These are phyloP conservation scores for Astragalus membranaceus DNA, from an alignment of 306 rosid genomes.

Conservation along the genomic window DNA sequence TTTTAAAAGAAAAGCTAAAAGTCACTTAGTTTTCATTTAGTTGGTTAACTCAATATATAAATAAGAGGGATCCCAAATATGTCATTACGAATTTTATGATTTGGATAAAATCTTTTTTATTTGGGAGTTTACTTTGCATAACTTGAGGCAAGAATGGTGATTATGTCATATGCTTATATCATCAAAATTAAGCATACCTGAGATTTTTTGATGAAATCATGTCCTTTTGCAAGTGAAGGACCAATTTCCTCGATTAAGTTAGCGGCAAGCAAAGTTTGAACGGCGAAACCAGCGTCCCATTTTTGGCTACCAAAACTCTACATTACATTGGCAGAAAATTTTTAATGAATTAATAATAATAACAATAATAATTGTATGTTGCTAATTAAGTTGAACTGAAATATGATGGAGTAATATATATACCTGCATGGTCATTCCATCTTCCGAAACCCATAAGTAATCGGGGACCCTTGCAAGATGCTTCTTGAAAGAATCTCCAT, in stretches of 20 bases:
- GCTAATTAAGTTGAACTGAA: not conserved
- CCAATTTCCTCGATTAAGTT: conserved; percentile 45
- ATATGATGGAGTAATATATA: not conserved
- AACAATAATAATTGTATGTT: not conserved
- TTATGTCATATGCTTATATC: not conserved
- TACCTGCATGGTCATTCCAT: conserved; percentile 76
- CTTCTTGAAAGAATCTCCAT: conserved; percentile 59
- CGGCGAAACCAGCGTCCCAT: conserved; percentile 58
- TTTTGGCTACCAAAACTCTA: conserved; percentile 67
- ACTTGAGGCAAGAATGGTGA: not conserved
- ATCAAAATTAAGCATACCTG: conserved; percentile 29
- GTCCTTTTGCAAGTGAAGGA: conserved; percentile 45
- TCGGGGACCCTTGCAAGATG: conserved; percentile 71
- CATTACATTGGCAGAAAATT: not conserved
- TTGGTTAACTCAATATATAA: not conserved
- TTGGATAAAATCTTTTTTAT: not conserved
- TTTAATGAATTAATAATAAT: not conserved
- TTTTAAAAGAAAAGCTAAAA: too few species aligned
- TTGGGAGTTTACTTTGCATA: not conserved
- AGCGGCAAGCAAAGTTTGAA: conserved; percentile 62
- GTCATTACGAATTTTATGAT: not conserved
- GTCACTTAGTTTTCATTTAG: not conserved
- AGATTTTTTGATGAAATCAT: conserved; percentile 59
- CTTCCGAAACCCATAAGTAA: conserved; percentile 68
- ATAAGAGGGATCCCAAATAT: not conserved